phyloP scores from a whole-genome alignment of 176 grass and related monocot genomes.

The Triticum dicoccoides region DNA sequence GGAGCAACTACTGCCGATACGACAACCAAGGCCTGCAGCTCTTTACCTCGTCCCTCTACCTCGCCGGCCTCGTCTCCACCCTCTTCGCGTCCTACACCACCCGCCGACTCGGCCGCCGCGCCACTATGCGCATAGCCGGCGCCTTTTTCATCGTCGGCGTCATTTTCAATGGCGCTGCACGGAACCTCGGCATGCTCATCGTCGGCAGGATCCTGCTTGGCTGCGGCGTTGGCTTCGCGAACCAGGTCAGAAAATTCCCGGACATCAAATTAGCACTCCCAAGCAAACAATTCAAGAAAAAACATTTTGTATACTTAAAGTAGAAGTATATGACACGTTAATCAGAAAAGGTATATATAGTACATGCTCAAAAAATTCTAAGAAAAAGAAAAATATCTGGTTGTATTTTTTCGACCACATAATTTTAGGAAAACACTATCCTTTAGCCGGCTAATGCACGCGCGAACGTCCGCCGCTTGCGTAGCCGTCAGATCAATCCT shows the following conservation, averaged over 20 bases:
- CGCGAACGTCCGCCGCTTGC: too few species aligned
- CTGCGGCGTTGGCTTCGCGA: conserved; percentile 78
- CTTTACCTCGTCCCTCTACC: conserved; percentile 84
- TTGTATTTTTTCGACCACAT: too few species aligned
- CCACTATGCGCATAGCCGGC: conserved; percentile 76
- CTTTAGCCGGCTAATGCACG: too few species aligned
- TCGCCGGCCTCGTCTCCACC: conserved; percentile 68
- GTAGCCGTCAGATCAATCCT: too few species aligned
- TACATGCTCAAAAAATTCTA: too few species aligned
- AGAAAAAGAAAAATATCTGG: too few species aligned
- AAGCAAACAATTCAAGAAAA: too few species aligned
- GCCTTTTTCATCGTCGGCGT: conserved; percentile 64
- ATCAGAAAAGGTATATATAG: too few species aligned
- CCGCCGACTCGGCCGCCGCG: conserved; percentile 51
- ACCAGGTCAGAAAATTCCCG: conserved; percentile 45
- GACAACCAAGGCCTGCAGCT: conserved; percentile 70
- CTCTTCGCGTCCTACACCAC: conserved; percentile 86
- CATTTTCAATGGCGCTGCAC: conserved; percentile 53
- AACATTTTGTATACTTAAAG: too few species aligned
- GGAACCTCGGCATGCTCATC: conserved; percentile 68
- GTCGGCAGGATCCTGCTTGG: conserved; percentile 73
- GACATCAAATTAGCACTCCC: neutral
- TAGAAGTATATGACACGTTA: too few species aligned
- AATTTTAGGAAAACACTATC: too few species aligned
- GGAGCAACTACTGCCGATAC: conserved; percentile 93